Conservation (phyloP, 2,329 filamentous ascomycete genomes). For the Fonsecaea pedrosoi region DNA sequence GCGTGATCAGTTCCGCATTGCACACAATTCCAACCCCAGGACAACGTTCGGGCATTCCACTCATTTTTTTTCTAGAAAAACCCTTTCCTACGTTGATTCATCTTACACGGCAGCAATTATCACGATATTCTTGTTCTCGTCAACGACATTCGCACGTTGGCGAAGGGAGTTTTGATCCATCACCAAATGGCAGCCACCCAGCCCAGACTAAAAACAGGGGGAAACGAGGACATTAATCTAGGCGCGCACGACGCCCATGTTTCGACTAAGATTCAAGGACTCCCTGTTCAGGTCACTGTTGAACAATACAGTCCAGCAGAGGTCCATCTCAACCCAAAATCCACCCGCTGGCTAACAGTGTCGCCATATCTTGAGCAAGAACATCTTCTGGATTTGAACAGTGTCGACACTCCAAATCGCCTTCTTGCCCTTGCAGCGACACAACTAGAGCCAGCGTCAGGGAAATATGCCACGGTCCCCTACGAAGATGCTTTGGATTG, state of each 20-base stretch:
- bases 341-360: conserved; percentile 58
- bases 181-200: conserved; percentile 19
- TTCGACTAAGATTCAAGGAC: not conserved
- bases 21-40: conserved; percentile 27
- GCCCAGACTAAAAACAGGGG: not conserved
- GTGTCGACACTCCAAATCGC: conserved; percentile 68
- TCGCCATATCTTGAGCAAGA: conserved; percentile 76
- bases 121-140: not conserved
- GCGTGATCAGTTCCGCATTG: conserved; percentile 30
- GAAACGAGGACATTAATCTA: not conserved
- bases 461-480: conserved; percentile 76
- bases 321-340: not conserved
- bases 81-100: not conserved
- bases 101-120: not conserved
- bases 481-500: conserved; percentile 83
- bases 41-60: not conserved
- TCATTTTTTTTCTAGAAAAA: not conserved
- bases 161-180: not conserved
- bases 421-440: conserved; percentile 76
- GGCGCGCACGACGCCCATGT: conserved; percentile 2
- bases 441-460: conserved; percentile 65
- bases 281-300: not conserved
- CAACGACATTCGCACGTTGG: not conserved
- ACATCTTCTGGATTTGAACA: conserved; percentile 75
- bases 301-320: not conserved